Evolutionary conservation across 257 asterid genomes (phyloP).

Genomic region (Nyctanthes arbortristis): DNA sequence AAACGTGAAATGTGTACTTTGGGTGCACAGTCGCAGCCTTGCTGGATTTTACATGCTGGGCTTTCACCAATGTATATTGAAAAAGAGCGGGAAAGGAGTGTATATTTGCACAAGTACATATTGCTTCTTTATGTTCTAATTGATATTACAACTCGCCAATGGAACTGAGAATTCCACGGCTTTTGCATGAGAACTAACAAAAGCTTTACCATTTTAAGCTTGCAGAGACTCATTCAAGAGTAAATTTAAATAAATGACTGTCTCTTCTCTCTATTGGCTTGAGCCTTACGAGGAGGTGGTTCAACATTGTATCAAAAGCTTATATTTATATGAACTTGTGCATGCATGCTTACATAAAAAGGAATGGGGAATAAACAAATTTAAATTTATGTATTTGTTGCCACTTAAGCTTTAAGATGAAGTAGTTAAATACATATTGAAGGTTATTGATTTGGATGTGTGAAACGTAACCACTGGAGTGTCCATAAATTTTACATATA

Average conservation of each 20-base stretch:
- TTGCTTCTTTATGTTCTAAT: not conserved
- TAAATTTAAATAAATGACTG: not conserved
- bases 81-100: too few species aligned
- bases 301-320: not conserved
- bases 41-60: too few species aligned
- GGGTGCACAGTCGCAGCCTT: too few species aligned
- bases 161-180: not conserved
- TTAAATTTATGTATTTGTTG: too few species aligned
- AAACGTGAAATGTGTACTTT: too few species aligned
- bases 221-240: not conserved
- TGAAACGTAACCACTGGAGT: not conserved
- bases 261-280: not conserved
- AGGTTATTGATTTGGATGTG: not conserved
- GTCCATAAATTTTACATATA: too few species aligned
- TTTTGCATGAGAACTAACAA: not conserved
- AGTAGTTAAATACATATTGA: too few species aligned
- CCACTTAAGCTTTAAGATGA: not conserved
- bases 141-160: not conserved
- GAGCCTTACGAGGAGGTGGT: not conserved
- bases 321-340: not conserved
- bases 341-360: too few species aligned
- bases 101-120: too few species aligned
- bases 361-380: not conserved
- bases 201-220: not conserved
- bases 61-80: too few species aligned